A percentile compares a stretch with the other conserved stretches of the same genome.
These are phyloP conservation scores for Acanthamoeba royreba DNA, from an alignment of 208 protist genomes.

Conservation along the genomic window DNA sequence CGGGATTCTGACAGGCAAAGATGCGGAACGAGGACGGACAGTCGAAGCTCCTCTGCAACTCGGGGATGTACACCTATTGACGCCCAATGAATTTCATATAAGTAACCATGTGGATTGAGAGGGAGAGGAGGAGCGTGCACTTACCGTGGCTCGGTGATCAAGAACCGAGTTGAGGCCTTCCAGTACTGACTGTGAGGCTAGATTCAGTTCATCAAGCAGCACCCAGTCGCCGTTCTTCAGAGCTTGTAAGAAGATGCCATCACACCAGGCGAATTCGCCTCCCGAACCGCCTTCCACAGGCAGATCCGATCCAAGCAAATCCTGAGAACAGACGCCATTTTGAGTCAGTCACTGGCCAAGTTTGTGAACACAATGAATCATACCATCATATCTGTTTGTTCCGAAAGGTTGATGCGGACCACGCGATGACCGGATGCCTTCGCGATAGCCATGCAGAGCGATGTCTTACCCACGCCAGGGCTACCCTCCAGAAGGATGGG, in stretches of 20 bases:
- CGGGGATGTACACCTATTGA: constrained; percentile 85
- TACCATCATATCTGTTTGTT: constrained; percentile 99
- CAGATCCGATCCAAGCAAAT: constrained; percentile 84
- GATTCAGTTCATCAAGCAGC: constrained; percentile 99
- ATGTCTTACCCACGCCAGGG: constrained; percentile 98
- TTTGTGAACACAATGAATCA: neutral
- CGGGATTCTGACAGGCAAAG: constrained; percentile 99
- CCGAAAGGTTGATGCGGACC: constrained; percentile 99
- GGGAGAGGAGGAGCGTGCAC: too few species aligned
- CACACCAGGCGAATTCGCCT: constrained; percentile 95
- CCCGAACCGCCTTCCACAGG: constrained; percentile 80
- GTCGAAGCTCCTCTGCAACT: constrained; percentile 81
- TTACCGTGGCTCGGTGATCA: constrained; percentile 94
- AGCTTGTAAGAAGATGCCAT: constrained; percentile 96
- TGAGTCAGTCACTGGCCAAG: neutral
- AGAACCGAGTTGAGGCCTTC: constrained; percentile 99
- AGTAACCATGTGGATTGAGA: too few species aligned
- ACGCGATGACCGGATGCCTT: constrained; percentile 85
- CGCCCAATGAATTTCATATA: too few species aligned
- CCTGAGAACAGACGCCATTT: neutral
- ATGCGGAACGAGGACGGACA: constrained; percentile 91
- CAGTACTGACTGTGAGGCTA: constrained; percentile 98
- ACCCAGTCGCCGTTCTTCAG: constrained; percentile 95
- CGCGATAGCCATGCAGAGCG: constrained; percentile 95
- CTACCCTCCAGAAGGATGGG: constrained; percentile 96